Percentiles rank a stretch among this genome's conserved stretches.
phyloP scores from a whole-genome alignment of 2,329 filamentous ascomycete genomes.

The Aspergillus sergii region DNA sequence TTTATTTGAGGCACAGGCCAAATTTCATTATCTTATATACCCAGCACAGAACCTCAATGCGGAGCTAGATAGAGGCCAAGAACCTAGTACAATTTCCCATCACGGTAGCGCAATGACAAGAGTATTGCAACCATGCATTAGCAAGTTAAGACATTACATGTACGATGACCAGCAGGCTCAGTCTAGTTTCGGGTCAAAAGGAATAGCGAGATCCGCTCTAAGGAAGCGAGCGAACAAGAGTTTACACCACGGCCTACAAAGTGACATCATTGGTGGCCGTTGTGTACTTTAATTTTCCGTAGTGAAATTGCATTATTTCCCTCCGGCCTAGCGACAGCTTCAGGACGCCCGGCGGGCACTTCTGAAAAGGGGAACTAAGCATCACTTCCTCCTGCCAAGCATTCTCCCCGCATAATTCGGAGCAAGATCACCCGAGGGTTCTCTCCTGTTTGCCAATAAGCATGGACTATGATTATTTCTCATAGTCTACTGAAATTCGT shows the following conservation, averaged over 20 bases:
- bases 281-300: not conserved
- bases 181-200: not conserved
- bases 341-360: not conserved
- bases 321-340: not conserved
- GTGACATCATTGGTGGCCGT: not conserved
- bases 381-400: not conserved
- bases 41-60: not conserved
- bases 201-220: not conserved
- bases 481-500: not conserved
- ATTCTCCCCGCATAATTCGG: not conserved
- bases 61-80: not conserved
- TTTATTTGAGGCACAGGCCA: not conserved
- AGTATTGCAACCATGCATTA: not conserved
- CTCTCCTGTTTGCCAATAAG: not conserved
- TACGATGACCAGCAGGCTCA: not conserved
- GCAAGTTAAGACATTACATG: not conserved
- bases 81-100: not conserved
- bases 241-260: fast-evolving
- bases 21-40: not conserved
- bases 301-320: not conserved
- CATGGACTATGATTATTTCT: not conserved
- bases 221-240: not conserved
- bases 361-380: not conserved
- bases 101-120: not conserved
- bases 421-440: not conserved